Percentiles rank a stretch among this genome's conserved stretches.
These are phyloP conservation scores for Byssothecium circinans DNA, from an alignment of 2,329 filamentous ascomycete genomes.

Conservation along the genomic window DNA sequence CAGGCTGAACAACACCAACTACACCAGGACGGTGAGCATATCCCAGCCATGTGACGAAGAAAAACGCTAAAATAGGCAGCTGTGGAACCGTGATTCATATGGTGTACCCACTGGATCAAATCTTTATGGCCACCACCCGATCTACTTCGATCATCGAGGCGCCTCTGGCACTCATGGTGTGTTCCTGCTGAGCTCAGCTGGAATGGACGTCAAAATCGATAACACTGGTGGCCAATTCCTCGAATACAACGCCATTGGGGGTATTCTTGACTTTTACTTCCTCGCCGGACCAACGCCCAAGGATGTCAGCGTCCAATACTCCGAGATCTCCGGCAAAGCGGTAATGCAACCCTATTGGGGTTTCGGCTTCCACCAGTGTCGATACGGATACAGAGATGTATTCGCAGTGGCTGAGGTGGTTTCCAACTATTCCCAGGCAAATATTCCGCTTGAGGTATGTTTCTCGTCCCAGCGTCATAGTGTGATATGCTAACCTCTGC, in stretches of 20 bases:
- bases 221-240: constrained; percentile 67
- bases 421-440: constrained; percentile 65
- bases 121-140: constrained; percentile 71
- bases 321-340: constrained; percentile 49
- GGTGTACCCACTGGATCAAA: constrained; percentile 62
- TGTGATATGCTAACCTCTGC: constrained; percentile 23
- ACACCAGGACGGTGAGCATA: constrained; percentile 57
- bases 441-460: constrained; percentile 55
- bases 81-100: constrained; percentile 72
- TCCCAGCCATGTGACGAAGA: not conserved
- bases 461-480: not conserved
- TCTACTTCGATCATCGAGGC: constrained; percentile 74
- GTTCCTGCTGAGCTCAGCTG: constrained; percentile 37
- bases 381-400: constrained; percentile 57
- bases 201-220: constrained; percentile 76
- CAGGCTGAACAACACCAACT: constrained; percentile 67
- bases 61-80: constrained; percentile 41
- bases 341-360: constrained; percentile 57
- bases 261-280: constrained; percentile 71
- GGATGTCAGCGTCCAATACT: constrained; percentile 52
- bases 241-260: constrained; percentile 77
- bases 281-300: constrained; percentile 52
- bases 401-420: constrained; percentile 67
- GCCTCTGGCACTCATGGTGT: constrained; percentile 43
- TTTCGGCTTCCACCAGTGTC: constrained; percentile 55